Percentiles rank a stretch among this genome's conserved stretches.
Conservation (phyloP, 169 alveolate genomes). For the Blepharisma undulans region DNA sequence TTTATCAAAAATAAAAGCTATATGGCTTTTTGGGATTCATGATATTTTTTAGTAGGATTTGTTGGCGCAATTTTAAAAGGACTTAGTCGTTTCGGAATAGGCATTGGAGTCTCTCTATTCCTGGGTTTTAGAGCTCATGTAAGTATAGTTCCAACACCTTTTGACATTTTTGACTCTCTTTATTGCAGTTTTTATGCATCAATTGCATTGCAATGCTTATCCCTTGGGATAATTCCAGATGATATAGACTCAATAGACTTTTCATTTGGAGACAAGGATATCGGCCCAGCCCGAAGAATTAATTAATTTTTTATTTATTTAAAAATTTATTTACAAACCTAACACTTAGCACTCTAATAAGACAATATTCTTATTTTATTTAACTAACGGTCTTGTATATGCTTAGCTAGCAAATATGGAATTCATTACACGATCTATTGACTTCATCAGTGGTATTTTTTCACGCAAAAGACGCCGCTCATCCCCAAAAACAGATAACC, state of each 20-base stretch:
- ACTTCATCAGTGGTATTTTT: not conserved
- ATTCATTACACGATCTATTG: not conserved
- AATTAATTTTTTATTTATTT: too few species aligned
- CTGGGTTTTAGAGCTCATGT: not conserved
- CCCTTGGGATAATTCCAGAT: not conserved
- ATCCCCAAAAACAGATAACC: not conserved
- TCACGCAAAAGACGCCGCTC: not conserved
- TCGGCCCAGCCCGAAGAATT: not conserved
- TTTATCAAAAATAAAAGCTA: not conserved
- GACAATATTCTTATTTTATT: not conserved
- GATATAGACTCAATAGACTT: not conserved
- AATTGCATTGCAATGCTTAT: not conserved
- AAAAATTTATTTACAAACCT: not conserved
- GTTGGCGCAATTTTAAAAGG: conserved; percentile 18
- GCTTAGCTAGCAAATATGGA: not conserved
- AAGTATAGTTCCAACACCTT: conserved; percentile 3
- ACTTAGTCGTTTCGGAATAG: not conserved
- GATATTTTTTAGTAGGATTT: conserved; percentile 13
- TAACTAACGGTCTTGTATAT: not conserved
- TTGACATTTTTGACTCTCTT: not conserved
- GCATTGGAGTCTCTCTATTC: not conserved
- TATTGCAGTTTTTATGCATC: conserved; percentile 3
- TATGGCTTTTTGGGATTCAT: conserved; percentile 10
- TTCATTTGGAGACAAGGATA: not conserved
- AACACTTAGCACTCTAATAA: not conserved